These are phyloP conservation scores for Starmerella stellata DNA, from an alignment of 805 yeast genomes.

Conservation along the genomic window DNA sequence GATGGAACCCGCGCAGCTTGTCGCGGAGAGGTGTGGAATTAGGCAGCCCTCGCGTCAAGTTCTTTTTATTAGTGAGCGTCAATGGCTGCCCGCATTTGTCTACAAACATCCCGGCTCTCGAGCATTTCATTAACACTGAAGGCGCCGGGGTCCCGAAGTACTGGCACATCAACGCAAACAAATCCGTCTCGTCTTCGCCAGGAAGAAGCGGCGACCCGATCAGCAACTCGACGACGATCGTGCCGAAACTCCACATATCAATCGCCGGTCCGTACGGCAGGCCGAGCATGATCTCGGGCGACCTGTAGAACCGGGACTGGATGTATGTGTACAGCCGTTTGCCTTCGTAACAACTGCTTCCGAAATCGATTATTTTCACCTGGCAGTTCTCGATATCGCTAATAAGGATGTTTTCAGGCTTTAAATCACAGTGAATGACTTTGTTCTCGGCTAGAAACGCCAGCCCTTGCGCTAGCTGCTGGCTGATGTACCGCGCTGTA, in stretches of 20 bases:
- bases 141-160: conserved; percentile 74
- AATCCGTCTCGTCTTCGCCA: conserved; percentile 77
- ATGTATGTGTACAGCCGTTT: conserved; percentile 89
- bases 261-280: conserved; percentile 74
- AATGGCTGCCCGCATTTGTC: conserved; percentile 23
- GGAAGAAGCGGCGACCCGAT: conserved; percentile 90
- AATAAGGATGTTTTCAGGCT: conserved; percentile 69
- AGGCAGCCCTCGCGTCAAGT: conserved; percentile 11
- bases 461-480: conserved; percentile 42
- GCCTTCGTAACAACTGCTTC: conserved; percentile 34
- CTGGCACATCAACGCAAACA: conserved; percentile 77
- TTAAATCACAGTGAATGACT: conserved; percentile 68
- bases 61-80: conserved; percentile 10
- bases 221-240: conserved; percentile 87
- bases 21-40: conserved; percentile 10
- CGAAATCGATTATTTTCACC: conserved; percentile 66
- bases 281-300: conserved; percentile 91
- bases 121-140: conserved; percentile 20
- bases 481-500: conserved; percentile 28
- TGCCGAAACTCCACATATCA: conserved; percentile 96
- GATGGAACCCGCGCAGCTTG: conserved; percentile 5
- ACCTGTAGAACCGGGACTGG: conserved; percentile 87
- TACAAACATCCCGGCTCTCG: conserved; percentile 25
- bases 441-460: conserved; percentile 36
- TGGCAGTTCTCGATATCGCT: conserved; percentile 27